Evolutionary conservation across 1,139 yeast genomes (phyloP), one percentile per base, ranked within the genome.

Genomic region (Kodamaea plutei): DNA sequence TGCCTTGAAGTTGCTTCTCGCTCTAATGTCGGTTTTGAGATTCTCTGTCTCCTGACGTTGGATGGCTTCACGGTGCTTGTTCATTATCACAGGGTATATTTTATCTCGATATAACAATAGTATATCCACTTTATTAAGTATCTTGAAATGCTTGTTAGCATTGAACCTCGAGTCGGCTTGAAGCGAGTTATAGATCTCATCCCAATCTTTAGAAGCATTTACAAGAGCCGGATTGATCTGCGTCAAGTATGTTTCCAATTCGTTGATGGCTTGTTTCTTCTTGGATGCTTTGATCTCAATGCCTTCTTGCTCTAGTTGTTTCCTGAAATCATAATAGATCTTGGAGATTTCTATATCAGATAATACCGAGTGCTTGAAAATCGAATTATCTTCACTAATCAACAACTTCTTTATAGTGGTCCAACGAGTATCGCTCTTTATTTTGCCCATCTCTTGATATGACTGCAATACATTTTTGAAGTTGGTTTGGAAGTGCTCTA

Each of bases 381-480:
- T 72, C 0, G 89, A 78, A 45, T 67, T 64, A 12, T 84, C 93
- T 30, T 79, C 78, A 5, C 61, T 54, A 4, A 84, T 66, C 34
- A 70, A 40, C 14, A 45, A 31, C 15, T 58, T 60, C 39, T 69
- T 73, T 1, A 75, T 64, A 0, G 80, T 69, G 18, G 52, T 44
- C 96, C 96, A 88, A 25, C 85, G 60, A 0, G 95, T 77, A 37
- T 68, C 72, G 39, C 76, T 66, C 22, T 65, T 63, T 21, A 87
- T 61, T 16, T 67, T 61, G 0, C 60, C 63, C 9, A 43, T 35
- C 6, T 40, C 30, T 19, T 54, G 43, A 29, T 64, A 58, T 5
- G 55, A 54, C 22, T 61, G 50, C 30, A 85, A 55, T 29, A 80
- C 69, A 8, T 62, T 56, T 9, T 55, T 35, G 52, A 84, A 83